phyloP scores from a whole-genome alignment of 371 early-diverging fungal species.

The Circinella umbellata region DNA sequence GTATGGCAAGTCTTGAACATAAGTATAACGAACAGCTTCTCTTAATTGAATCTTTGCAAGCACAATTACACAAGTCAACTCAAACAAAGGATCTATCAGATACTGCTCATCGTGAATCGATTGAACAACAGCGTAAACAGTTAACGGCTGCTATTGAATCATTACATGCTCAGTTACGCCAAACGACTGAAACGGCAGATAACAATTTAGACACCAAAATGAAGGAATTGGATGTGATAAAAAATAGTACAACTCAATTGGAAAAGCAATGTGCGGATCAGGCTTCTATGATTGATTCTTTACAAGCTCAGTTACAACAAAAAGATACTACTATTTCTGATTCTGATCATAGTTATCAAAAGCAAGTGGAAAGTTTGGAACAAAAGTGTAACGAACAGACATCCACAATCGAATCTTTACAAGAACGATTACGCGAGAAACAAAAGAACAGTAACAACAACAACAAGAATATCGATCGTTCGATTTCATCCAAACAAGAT shows the following conservation, averaged over 20 bases:
- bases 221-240: slow-evolving; percentile 6
- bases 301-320: background rate
- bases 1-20: background rate
- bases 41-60: background rate
- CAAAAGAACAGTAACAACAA: too few species aligned
- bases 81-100: background rate
- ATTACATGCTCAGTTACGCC: background rate
- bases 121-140: background rate
- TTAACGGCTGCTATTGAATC: slow-evolving; percentile 1
- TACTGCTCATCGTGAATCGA: background rate
- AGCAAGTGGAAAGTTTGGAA: background rate
- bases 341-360: background rate
- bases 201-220: background rate
- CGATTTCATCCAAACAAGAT: too few species aligned
- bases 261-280: slow-evolving; percentile 4
- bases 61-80: background rate
- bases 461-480: too few species aligned
- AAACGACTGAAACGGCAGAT: background rate
- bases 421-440: background rate
- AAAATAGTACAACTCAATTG: background rate
- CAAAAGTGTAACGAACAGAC: background rate
- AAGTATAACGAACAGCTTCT: background rate
- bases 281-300: slow-evolving; percentile 2
- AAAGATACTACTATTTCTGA: too few species aligned
- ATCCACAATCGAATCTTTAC: background rate